Evolutionary conservation across 2,329 filamentous ascomycete species (phyloP).

Genomic region (Fusarium haematococcum): DNA sequence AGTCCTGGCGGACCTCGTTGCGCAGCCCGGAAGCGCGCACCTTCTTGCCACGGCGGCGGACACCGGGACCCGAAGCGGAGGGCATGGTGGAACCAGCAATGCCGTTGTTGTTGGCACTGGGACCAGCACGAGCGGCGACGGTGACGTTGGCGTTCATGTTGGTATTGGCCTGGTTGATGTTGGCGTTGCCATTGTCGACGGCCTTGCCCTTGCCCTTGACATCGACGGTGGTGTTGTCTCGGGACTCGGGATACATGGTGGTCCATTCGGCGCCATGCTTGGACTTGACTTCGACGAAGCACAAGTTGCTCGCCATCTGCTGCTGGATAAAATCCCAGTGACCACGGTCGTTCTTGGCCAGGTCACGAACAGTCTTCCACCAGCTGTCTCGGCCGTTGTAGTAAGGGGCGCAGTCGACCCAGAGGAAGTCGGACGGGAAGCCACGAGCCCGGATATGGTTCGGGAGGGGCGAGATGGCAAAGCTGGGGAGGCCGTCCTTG

Average conservation of each 20-base stretch:
- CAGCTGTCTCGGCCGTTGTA: constrained; percentile 10
- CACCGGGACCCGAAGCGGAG: constrained; percentile 3
- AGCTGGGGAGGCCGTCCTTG: constrained; percentile 39
- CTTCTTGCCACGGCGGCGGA: constrained; percentile 5
- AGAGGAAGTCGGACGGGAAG: constrained; percentile 34
- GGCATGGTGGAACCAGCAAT: not conserved
- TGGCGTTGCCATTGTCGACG: not conserved
- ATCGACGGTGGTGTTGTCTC: not conserved
- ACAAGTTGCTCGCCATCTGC: constrained; percentile 37
- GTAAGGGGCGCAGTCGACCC: constrained; percentile 18
- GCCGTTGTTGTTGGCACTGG: not conserved
- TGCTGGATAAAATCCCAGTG: constrained; percentile 31
- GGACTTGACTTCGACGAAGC: constrained; percentile 35
- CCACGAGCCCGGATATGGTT: not conserved
- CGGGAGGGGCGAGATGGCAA: constrained; percentile 32
- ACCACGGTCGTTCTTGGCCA: constrained; percentile 8
- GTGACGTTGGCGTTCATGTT: not conserved
- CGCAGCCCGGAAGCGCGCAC: constrained; percentile 22
- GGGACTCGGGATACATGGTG: constrained; percentile 7
- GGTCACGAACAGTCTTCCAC: constrained; percentile 21
- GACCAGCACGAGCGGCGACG: not conserved
- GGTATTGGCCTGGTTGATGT: not conserved
- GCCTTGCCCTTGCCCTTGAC: not conserved
- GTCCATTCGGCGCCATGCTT: constrained; percentile 30
- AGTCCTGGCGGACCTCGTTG: constrained; percentile 13